A percentile compares a stretch with the other conserved stretches of the same genome.
Conservation (phyloP, 2,329 filamentous ascomycete genomes). For the Didymosphaeria variabile region DNA sequence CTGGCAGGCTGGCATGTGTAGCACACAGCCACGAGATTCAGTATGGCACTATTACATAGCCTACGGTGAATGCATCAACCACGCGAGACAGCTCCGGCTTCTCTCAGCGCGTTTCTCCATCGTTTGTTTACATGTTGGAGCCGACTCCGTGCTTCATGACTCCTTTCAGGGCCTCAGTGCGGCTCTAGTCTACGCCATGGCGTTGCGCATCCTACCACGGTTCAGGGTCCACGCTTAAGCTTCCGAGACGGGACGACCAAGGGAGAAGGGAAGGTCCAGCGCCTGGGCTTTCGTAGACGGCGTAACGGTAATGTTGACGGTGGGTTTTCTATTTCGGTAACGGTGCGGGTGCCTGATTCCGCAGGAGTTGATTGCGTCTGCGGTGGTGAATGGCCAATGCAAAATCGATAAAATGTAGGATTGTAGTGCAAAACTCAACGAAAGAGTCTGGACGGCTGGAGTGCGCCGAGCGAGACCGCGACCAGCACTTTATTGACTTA, state of each 20-base stretch:
- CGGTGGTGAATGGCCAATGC: no score
- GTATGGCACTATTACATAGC: not conserved
- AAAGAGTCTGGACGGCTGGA: no score
- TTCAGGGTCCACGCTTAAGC: slow-evolving; percentile 6
- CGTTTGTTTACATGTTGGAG: not conserved
- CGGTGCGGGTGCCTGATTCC: not conserved
- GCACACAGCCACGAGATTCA: slow-evolving; percentile 3
- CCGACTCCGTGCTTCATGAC: not conserved
- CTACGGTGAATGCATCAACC: not conserved
- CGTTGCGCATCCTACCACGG: not conserved
- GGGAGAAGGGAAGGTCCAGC: slow-evolving; percentile 6
- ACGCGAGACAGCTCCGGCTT: not conserved
- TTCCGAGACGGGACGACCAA: not conserved
- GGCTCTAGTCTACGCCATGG: not conserved
- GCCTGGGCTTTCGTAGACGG: not conserved
- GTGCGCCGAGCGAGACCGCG: no score
- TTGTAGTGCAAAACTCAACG: no score
- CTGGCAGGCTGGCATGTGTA: not conserved
- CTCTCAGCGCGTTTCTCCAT: not conserved
- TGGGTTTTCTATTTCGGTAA: not conserved
- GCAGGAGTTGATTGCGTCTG: not conserved
- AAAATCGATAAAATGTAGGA: no score
- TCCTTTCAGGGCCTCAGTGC: not conserved
- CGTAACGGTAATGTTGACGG: not conserved
- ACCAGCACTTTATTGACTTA: no score